Conservation (phyloP, 2,329 filamentous ascomycete species). For the Fusarium fujikuroi region DNA sequence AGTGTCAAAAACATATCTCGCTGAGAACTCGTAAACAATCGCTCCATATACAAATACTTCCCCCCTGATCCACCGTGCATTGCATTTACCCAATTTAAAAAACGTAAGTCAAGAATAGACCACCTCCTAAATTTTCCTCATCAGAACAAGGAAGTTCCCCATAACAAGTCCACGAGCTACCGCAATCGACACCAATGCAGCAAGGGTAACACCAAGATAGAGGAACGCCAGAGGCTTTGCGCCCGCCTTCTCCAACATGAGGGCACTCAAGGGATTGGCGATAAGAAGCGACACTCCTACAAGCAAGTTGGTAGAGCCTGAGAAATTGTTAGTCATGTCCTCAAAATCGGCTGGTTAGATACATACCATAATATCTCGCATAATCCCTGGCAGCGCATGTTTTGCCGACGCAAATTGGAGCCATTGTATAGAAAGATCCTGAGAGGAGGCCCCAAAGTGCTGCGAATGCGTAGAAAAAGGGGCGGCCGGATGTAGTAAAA, state of each 20-base stretch:
- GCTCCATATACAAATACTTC: neutral
- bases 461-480: conserved; percentile 54
- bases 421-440: conserved; percentile 55
- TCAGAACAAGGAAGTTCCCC: conserved; percentile 1
- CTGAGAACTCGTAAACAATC: neutral
- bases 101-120: neutral
- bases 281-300: conserved; percentile 56
- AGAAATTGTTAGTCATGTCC: conserved; percentile 41
- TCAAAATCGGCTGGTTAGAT: neutral
- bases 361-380: conserved; percentile 52
- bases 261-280: conserved; percentile 56
- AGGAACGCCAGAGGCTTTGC: conserved; percentile 55
- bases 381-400: conserved; percentile 57
- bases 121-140: conserved; percentile 6
- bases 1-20: neutral
- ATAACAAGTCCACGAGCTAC: conserved; percentile 33
- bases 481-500: conserved; percentile 49
- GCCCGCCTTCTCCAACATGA: conserved; percentile 55
- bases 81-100: neutral
- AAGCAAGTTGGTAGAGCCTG: conserved; percentile 56
- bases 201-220: conserved; percentile 53
- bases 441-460: conserved; percentile 59
- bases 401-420: conserved; percentile 55
- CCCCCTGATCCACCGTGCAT: fast-evolving
- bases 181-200: conserved; percentile 43